phyloP scores from a whole-genome alignment of 164 flowering plant genomes.

The Stephania yunnanensis region DNA sequence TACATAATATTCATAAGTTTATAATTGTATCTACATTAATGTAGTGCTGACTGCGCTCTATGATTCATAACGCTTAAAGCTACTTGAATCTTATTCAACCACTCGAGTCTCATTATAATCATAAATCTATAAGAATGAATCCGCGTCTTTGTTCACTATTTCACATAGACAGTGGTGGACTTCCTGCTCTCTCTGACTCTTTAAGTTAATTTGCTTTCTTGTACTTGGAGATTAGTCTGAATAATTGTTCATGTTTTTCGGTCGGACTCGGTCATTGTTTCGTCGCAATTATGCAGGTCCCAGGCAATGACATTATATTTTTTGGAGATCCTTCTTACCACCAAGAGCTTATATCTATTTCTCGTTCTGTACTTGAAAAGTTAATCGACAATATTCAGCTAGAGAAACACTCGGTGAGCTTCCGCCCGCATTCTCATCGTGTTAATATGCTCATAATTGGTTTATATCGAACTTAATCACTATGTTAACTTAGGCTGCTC shows the following conservation, averaged over 20 bases:
- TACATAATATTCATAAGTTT: background rate
- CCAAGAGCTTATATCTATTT: conserved; percentile 45
- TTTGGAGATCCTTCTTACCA: conserved; percentile 43
- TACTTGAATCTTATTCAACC: background rate
- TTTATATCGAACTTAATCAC: conserved; percentile 6
- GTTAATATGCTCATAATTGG: background rate
- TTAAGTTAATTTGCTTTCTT: background rate
- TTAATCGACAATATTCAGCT: conserved; percentile 40
- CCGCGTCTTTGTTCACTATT: background rate
- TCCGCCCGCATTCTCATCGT: background rate
- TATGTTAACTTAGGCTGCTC: conserved; percentile 37
- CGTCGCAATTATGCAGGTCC: conserved; percentile 27
- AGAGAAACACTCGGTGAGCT: conserved; percentile 51
- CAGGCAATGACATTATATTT: conserved; percentile 49
- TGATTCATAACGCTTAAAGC: background rate
- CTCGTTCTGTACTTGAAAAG: conserved; percentile 35
- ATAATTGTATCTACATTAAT: background rate
- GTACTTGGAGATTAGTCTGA: background rate
- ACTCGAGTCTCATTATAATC: background rate
- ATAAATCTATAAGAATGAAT: no score
- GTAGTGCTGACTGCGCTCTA: background rate
- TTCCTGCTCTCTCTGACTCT: background rate
- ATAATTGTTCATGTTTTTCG: background rate
- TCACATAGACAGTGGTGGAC: background rate
- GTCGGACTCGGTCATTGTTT: background rate